Conservation (phyloP, 805 yeast genomes). For the Ogataea trehalophila region DNA sequence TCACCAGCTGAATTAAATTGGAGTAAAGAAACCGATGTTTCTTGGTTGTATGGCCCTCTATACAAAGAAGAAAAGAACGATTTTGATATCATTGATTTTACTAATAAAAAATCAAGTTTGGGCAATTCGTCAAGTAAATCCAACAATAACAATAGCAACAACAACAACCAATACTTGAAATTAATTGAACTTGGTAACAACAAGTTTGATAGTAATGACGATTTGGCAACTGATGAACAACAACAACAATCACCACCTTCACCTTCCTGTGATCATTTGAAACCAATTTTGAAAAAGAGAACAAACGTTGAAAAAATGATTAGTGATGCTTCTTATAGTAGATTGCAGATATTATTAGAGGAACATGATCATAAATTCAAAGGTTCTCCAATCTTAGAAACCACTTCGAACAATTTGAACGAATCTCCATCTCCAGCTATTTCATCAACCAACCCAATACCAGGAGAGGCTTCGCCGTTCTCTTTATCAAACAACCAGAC, state of each 20-base stretch:
- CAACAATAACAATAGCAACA: not conserved
- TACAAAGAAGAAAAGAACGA: conserved; percentile 22
- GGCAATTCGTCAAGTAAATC: too few species aligned
- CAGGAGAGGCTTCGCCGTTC: conserved; percentile 15
- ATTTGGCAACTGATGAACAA: conserved; percentile 3
- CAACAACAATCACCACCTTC: conserved; percentile 5
- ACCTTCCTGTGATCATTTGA: conserved; percentile 36
- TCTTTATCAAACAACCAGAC: conserved; percentile 18
- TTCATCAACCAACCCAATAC: conserved; percentile 6
- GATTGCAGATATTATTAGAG: conserved; percentile 28
- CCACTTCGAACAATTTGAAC: conserved; percentile 16
- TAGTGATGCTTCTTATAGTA: conserved; percentile 42
- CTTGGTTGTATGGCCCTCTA: conserved; percentile 95
- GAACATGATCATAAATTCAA: conserved; percentile 26
- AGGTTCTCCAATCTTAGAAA: conserved; percentile 31
- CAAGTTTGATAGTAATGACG: not conserved
- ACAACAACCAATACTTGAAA: conserved; percentile 1
- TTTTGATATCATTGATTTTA: conserved; percentile 16
- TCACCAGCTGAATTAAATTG: conserved; percentile 91
- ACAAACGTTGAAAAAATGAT: conserved; percentile 80
- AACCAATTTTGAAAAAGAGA: conserved; percentile 85
- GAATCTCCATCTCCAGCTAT: conserved; percentile 16
- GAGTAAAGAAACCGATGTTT: conserved; percentile 95
- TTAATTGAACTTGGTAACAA: not conserved
- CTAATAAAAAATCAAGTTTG: conserved; percentile 5